These are phyloP conservation scores for Kewa caespitosa DNA, from an alignment of 179 eudicot genomes.

Conservation along the genomic window DNA sequence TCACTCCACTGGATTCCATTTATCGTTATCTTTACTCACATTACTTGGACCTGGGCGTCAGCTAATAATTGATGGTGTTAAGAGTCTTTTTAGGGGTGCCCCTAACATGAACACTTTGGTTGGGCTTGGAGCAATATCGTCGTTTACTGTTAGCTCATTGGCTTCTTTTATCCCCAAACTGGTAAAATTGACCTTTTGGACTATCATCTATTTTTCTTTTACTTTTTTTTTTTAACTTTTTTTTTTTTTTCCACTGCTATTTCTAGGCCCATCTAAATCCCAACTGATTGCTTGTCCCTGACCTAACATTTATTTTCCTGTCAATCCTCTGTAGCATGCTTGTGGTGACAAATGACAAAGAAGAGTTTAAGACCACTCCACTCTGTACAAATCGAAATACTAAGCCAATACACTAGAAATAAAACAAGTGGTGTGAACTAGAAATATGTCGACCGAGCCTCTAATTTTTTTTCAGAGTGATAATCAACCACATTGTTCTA, in stretches of 20 bases:
- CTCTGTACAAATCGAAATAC: neutral
- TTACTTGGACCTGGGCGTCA: constrained; percentile 94
- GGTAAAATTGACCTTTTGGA: constrained; percentile 57
- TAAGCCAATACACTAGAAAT: neutral
- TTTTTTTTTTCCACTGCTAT: neutral
- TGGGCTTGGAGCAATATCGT: constrained; percentile 98
- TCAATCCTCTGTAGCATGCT: neutral
- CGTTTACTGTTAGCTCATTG: constrained; percentile 86
- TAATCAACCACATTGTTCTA: no score
- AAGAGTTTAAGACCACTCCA: neutral
- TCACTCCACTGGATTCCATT: constrained; percentile 92
- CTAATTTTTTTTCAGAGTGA: no score
- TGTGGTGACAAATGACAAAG: neutral
- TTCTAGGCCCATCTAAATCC: neutral
- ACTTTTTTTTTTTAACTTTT: neutral
- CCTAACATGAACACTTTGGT: constrained; percentile 99
- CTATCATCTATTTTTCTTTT: neutral
- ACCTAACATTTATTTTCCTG: neutral
- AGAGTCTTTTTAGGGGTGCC: constrained; percentile 83
- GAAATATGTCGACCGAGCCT: no score
- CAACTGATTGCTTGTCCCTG: neutral
- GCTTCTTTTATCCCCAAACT: constrained; percentile 85
- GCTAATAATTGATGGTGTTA: constrained; percentile 85
- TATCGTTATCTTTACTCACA: constrained; percentile 78
- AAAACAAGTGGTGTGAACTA: no score